Base-by-base conservation (phyloP, 169 alveolate genomes). In the Cryptosporidium felis region DNA sequence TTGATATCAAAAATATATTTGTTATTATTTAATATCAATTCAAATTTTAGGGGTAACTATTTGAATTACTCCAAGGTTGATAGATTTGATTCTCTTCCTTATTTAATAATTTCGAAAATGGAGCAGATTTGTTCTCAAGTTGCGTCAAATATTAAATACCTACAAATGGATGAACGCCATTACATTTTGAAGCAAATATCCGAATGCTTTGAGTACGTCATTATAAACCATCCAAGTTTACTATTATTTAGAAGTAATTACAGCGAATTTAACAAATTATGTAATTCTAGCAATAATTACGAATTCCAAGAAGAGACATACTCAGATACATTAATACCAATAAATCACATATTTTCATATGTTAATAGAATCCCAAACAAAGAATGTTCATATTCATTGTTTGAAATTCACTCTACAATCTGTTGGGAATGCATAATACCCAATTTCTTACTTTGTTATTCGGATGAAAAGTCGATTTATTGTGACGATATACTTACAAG, bases 391-490 rank as follows among this genome's bases (percentile, higher is more conserved):
- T 6, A 74, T 49, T 6, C 18, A 14, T 10, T 30, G 10, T 74
- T 53, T 16, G 38, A 45, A 18, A 8, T 74, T 56, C 74, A 74
- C 42, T 56, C 65, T 0, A 12, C 3, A 3, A 74, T 74, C 14
- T 74, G 85, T 14, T 74, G 85, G 85, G 28, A 9, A 0, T 34
- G 12, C 21, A 18, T 74, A 16, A 56, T 74, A 14, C 85, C 85
- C 6, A 53, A 49, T 40, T 51, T 74, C 26, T 16, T 74, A 41
- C 59, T 74, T 38, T 12, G 40, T 10, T 51, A 34, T n/a, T 40
- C 80, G 14, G 36, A 61, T 30, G 47, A 16, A 5, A 38, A 26
- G 40, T 36, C 58, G 5, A 3, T n/a, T 8, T 61, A 36, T 61
- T 14, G 44, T 56, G 49, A 36, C 26, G 23, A 56, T 12, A 56